A percentile compares a stretch with the other conserved stretches of the same genome.
Evolutionary conservation across 2,329 filamentous ascomycete species (phyloP).

Genomic region (Fusarium irregulare): DNA sequence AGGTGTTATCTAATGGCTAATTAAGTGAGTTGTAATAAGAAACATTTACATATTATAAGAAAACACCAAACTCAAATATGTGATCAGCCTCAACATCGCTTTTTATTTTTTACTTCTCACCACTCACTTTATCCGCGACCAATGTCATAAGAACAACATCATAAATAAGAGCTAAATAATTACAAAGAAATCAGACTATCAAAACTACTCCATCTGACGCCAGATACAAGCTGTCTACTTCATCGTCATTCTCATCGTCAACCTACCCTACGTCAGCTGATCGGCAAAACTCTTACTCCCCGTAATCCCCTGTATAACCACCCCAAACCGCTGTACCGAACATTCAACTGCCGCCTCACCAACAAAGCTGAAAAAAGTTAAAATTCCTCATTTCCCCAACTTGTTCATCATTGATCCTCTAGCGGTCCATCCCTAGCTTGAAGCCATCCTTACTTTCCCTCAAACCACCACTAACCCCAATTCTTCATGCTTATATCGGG

Average conservation of each 20-base stretch:
- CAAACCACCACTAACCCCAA: too few species aligned
- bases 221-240: background rate
- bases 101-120: too few species aligned
- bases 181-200: background rate
- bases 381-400: background rate
- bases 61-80: too few species aligned
- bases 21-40: background rate
- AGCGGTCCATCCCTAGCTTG: background rate
- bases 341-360: conserved; percentile 5
- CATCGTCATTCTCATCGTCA: background rate
- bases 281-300: background rate
- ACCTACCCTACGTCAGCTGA: conserved; percentile 15
- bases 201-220: background rate
- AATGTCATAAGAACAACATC: background rate
- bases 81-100: too few species aligned
- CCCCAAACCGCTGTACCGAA: background rate
- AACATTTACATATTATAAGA: rapidly evolving
- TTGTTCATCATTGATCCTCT: background rate
- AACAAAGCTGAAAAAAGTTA: background rate
- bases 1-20: rapidly evolving
- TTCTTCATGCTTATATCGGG: conserved; percentile 1
- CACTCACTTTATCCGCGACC: background rate
- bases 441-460: conserved; percentile 3
- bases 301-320: background rate
- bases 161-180: background rate